Percentiles rank a stretch among this genome's conserved stretches.
phyloP scores from a whole-genome alignment of 2,329 filamentous ascomycete species.

The Diaporthe sp. region DNA sequence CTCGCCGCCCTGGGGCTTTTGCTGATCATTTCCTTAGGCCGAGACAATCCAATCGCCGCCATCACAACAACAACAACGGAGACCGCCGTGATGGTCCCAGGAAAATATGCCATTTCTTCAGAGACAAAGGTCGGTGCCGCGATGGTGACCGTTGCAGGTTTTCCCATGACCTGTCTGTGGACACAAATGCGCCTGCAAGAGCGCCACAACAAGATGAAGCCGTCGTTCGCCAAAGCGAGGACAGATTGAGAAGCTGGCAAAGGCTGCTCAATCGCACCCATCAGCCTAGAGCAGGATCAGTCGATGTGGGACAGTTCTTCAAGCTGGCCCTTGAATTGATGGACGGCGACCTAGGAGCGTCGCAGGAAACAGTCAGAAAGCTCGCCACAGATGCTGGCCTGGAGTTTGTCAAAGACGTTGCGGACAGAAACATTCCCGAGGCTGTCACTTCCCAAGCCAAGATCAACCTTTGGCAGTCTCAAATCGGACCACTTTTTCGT shows the following conservation, averaged over 20 bases:
- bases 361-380: constrained; percentile 44
- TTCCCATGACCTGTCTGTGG: not conserved
- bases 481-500: constrained; percentile 50
- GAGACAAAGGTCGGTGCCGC: not conserved
- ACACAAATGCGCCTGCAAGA: not conserved
- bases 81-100: not conserved
- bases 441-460: not conserved
- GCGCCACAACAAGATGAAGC: not conserved
- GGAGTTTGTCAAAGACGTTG: constrained; percentile 28
- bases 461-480: constrained; percentile 29
- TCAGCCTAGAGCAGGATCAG: fast-evolving
- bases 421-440: not conserved
- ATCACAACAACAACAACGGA: not conserved
- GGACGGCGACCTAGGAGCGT: constrained; percentile 47
- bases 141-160: not conserved
- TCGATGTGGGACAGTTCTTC: constrained; percentile 44
- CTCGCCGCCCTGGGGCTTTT: not conserved
- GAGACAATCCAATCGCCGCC: not conserved
- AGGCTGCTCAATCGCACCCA: not conserved
- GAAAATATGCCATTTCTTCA: not conserved
- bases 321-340: constrained; percentile 47
- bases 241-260: constrained; percentile 29
- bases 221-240: not conserved
- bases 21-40: not conserved
- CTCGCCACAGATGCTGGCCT: constrained; percentile 39